These are phyloP conservation scores for Starmerella stellata DNA, from an alignment of 805 yeast genomes.

Conservation along the genomic window DNA sequence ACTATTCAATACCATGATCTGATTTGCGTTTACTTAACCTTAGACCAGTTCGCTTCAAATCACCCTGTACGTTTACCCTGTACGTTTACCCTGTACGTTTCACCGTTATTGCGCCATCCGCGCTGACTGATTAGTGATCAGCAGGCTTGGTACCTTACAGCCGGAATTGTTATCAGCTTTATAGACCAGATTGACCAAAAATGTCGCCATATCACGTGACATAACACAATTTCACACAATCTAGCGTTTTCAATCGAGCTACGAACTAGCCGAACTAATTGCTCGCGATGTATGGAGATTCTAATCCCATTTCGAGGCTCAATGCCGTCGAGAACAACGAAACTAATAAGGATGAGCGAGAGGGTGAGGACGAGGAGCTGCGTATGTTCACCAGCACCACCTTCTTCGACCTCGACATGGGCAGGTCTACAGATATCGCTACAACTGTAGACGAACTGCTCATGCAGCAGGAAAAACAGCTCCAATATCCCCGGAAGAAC, in stretches of 20 bases:
- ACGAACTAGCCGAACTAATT: not conserved
- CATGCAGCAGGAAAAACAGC: conserved; percentile 26
- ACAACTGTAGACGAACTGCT: conserved; percentile 26
- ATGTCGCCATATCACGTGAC: conserved; percentile 10
- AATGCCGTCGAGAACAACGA: conserved; percentile 12
- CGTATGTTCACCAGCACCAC: conserved; percentile 28
- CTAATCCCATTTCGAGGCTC: conserved; percentile 12
- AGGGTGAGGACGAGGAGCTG: conserved; percentile 24
- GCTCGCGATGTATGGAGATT: not conserved
- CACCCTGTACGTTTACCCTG: too few relatives aligned
- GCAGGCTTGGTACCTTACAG: too few relatives aligned
- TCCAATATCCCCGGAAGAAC: conserved; percentile 21
- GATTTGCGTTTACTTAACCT: too few relatives aligned
- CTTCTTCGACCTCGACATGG: conserved; percentile 30
- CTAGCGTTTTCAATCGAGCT: not conserved
- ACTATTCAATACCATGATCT: too few relatives aligned
- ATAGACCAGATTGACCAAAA: too few relatives aligned
- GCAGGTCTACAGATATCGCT: conserved; percentile 27
- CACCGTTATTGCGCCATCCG: too few relatives aligned
- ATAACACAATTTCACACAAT: conserved; percentile 1
- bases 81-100: too few relatives aligned
- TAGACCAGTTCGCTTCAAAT: too few relatives aligned
- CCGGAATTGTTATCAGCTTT: too few relatives aligned
- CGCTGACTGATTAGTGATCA: too few relatives aligned
- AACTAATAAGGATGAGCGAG: conserved; percentile 6